Percentiles rank a stretch among this genome's conserved stretches.
Evolutionary conservation across 352 stramenopile genomes (phyloP).

Genomic region (Phytophthora brassicae): DNA sequence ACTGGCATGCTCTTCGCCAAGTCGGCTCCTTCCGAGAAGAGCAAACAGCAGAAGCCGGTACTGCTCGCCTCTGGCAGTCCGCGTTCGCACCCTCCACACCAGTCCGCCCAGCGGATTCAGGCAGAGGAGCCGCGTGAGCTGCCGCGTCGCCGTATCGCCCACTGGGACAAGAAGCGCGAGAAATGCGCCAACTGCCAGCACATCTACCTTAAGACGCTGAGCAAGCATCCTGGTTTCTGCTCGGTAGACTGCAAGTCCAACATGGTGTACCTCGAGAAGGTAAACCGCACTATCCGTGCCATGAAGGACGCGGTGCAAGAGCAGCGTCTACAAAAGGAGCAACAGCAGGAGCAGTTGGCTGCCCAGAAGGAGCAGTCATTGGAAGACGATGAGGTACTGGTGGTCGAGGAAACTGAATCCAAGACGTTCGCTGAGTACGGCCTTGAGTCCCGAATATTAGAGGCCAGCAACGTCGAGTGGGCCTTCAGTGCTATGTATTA

Average conservation of each 20-base stretch:
- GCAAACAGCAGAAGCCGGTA: constrained; percentile 31
- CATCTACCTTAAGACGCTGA: constrained; percentile 88
- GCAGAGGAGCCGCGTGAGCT: constrained; percentile 38
- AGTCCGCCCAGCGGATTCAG: constrained; percentile 56
- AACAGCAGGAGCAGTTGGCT: constrained; percentile 11
- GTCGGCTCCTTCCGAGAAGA: constrained; percentile 17
- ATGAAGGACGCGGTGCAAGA: constrained; percentile 73
- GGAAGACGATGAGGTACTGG: constrained; percentile 15
- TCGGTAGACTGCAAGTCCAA: constrained; percentile 91
- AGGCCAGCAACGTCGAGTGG: constrained; percentile 69
- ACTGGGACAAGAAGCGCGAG: constrained; percentile 87
- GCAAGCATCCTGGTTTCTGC: constrained; percentile 71
- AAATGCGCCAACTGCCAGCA: constrained; percentile 84
- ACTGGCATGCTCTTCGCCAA: constrained; percentile 39
- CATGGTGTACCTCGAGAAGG: constrained; percentile 78
- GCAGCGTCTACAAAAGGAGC: constrained; percentile 40
- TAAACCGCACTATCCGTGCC: constrained; percentile 79
- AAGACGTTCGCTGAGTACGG: constrained; percentile 82
- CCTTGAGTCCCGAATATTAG: constrained; percentile 60
- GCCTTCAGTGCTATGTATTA: constrained; percentile 82
- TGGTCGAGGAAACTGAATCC: constrained; percentile 19
- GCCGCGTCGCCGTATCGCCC: constrained; percentile 49
- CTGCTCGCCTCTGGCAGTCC: constrained; percentile 22
- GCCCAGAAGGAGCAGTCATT: constrained; percentile 9
- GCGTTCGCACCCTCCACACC: constrained; percentile 16